phyloP scores from a whole-genome alignment of 345 rosid genomes.

The Dimocarpus longan region DNA sequence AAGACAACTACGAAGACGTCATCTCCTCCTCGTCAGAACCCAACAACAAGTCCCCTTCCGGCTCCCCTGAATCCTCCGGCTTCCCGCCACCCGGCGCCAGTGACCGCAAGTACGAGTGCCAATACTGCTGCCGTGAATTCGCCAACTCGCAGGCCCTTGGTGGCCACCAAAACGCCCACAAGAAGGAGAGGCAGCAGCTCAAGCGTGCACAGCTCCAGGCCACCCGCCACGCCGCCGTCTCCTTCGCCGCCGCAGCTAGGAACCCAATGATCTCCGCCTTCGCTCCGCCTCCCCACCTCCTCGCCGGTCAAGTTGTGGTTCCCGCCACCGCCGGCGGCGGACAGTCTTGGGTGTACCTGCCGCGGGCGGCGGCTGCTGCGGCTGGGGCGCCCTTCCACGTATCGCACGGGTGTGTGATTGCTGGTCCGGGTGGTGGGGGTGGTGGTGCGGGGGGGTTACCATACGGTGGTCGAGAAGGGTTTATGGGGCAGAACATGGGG shows the following conservation, averaged over 20 bases:
- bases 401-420: conserved; percentile 71
- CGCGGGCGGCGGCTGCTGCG: conserved; percentile 52
- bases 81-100: conserved; percentile 29
- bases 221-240: conserved; percentile 59
- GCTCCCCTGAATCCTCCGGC: conserved; percentile 31
- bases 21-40: conserved; percentile 25
- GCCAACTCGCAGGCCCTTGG: conserved; percentile 84
- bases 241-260: conserved; percentile 54
- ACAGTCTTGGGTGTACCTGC: conserved; percentile 87
- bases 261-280: conserved; percentile 93
- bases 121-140: conserved; percentile 74
- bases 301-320: conserved; percentile 48
- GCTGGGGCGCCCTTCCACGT: conserved; percentile 56
- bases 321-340: conserved; percentile 37
- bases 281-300: conserved; percentile 79
- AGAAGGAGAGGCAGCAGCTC: conserved; percentile 78
- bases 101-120: conserved; percentile 84
- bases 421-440: conserved; percentile 25
- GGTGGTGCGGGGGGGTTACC: conserved; percentile 39
- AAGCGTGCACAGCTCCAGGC: conserved; percentile 79
- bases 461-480: conserved; percentile 50
- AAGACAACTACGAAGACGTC: conserved; percentile 67
- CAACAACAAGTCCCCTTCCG: conserved; percentile 27
- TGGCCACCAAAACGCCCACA: conserved; percentile 88
- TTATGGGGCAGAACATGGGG: conserved; percentile 31